Base-by-base conservation (phyloP, 73 alveolate genomes). In the Paramecium biaurelia region DNA sequence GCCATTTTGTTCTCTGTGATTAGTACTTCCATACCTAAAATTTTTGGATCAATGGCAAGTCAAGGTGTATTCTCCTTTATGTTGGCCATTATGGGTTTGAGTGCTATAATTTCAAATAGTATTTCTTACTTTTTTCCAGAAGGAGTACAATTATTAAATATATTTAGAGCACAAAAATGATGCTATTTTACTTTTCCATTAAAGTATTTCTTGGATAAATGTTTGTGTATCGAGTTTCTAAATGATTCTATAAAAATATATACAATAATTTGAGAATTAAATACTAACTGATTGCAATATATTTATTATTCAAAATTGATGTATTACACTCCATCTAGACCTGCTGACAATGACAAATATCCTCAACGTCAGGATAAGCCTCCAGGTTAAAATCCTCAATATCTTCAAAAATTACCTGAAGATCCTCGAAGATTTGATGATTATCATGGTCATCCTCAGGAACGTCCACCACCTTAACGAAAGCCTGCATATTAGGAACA, bases 201-300 rank as follows among this genome's bases (percentile, higher is more conserved):
- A 53, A 53, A 53, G 68, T 53, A 7, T 53, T 53, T 53, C 68
- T 53, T 53, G 68, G 68, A 0, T 53, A 53, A n/a, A 18, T 53
- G 68, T 53, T 53, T 53, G 68, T 53, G 68, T 53, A 53, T 53
- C 68, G 30, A 53, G 30, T 53, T 18, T 7, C 30, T 53, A 53
- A 15, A 53, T 53, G 68, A 53, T 53, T 53, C 30, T 53, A 53
- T 15, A 18, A 53, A 53, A 53, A 53, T n/a, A n/a, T 53, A 53
- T 53, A 18, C n/a, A 53, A 18, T 53, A 53, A n/a, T 53, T 53
- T 53, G 34, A 53, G 68, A 53, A 53, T 53, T 53, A 53, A 53
- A 53, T 63, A 63, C 84, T 63, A 63, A 63, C 84, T 63, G 84
- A 63, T 63, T 63, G 7, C 41, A 63, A 30, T 63, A 63, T 63